These are phyloP conservation scores for Colletotrichum orbiculare DNA, from an alignment of 2,329 filamentous ascomycete genomes.

Conservation along the genomic window DNA sequence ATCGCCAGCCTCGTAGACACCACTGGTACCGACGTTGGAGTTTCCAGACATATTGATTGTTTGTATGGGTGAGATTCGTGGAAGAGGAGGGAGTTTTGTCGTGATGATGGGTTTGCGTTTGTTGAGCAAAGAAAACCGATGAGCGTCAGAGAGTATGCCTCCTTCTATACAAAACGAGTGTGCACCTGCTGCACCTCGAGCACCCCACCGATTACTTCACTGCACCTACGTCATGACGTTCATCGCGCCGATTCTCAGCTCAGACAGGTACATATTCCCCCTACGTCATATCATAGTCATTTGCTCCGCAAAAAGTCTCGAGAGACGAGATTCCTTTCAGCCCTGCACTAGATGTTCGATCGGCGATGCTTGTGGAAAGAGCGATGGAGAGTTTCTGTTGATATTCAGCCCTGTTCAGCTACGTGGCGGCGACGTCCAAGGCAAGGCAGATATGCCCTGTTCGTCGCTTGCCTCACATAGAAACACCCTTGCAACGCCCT, in stretches of 20 bases:
- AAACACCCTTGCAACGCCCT: too few relatives aligned
- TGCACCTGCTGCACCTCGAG: neutral
- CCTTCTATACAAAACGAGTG: constrained; percentile 4
- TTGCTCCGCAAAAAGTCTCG: constrained; percentile 31
- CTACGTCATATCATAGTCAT: constrained; percentile 32
- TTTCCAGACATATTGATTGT: constrained; percentile 49
- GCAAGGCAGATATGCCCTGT: neutral
- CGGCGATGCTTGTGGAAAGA: constrained; percentile 20
- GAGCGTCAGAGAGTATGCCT: neutral
- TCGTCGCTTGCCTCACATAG: constrained; percentile 7
- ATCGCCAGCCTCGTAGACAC: constrained; percentile 81
- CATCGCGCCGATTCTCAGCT: constrained; percentile 31
- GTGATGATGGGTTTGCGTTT: neutral
- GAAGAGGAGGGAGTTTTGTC: neutral
- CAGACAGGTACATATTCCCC: constrained; percentile 24
- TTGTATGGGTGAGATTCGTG: neutral
- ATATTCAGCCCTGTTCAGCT: constrained; percentile 16
- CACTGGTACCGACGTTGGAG: constrained; percentile 74
- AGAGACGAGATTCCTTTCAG: constrained; percentile 9
- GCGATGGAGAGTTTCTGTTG: neutral
- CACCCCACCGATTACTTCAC: constrained; percentile 23
- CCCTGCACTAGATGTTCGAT: constrained; percentile 15
- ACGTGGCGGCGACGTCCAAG: too few relatives aligned
- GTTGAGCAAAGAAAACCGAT: neutral
- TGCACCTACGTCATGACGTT: constrained; percentile 35